These are phyloP conservation scores for Blastobotrys peoriensis DNA, from an alignment of 805 yeast species.

Conservation along the genomic window DNA sequence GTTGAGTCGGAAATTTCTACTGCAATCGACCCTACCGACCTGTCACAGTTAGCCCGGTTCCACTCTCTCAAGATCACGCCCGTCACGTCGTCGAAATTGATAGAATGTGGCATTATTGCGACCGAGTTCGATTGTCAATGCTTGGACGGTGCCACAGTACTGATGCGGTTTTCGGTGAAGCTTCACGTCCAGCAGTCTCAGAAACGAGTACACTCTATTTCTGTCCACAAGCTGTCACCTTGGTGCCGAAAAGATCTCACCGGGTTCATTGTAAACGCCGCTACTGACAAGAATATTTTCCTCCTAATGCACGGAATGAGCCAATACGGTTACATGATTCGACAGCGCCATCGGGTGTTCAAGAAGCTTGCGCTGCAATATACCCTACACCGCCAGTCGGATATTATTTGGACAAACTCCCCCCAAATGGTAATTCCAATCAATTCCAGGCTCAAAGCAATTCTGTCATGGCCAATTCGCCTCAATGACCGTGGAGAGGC, in stretches of 20 bases:
- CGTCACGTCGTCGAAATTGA: not conserved
- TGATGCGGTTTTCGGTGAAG: not conserved
- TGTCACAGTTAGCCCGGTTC: not conserved
- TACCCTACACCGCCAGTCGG: too few relatives aligned
- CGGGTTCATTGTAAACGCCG: not conserved
- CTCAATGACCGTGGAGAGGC: not conserved
- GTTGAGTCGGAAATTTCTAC: not conserved
- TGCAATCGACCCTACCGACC: not conserved
- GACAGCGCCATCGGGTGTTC: constrained; percentile 13
- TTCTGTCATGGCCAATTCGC: not conserved
- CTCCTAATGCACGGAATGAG: constrained; percentile 15
- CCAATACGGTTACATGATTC: constrained; percentile 13
- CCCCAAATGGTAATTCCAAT: not conserved
- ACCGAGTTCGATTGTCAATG: not conserved
- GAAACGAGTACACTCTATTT: not conserved
- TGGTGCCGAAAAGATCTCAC: not conserved
- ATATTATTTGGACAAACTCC: not conserved
- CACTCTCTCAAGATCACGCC: not conserved
- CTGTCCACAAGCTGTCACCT: not conserved
- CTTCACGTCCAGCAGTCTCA: not conserved
- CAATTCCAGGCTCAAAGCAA: too few relatives aligned
- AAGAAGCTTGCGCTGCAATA: constrained; percentile 7
- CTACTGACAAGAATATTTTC: not conserved
- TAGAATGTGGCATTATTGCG: not conserved
- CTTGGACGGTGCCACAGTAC: not conserved